phyloP scores from a whole-genome alignment of 2,329 filamentous ascomycete species.

The Fusarium solani-melongenae region DNA sequence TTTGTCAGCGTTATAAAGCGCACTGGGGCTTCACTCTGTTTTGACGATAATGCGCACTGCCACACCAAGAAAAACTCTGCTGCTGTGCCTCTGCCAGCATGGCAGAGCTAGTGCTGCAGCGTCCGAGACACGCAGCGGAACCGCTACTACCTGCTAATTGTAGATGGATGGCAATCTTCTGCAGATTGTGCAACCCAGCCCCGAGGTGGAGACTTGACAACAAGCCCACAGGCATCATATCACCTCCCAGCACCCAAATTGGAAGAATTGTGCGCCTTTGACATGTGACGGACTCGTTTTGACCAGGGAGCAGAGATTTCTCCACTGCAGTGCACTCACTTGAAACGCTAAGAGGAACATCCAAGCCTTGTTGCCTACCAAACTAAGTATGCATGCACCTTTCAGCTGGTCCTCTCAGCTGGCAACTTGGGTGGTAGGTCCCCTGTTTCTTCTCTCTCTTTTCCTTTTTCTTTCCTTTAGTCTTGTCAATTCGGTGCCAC shows the following conservation, averaged over 20 bases:
- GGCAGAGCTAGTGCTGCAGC: background rate
- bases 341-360: background rate
- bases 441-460: background rate
- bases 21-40: background rate
- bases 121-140: background rate
- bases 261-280: background rate
- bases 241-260: background rate
- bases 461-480: background rate
- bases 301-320: background rate
- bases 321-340: background rate
- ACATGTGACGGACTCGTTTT: background rate
- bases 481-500: background rate
- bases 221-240: background rate
- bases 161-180: background rate
- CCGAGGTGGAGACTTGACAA: background rate
- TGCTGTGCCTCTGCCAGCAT: background rate
- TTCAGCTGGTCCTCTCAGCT: background rate
- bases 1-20: background rate
- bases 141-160: background rate
- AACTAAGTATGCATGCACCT: background rate
- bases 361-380: background rate
- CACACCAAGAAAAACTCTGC: background rate
- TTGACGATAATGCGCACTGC: background rate
- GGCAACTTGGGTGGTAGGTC: background rate
- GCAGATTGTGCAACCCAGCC: background rate